These are phyloP conservation scores for Neonectria sp. DNA, from an alignment of 2,329 filamentous ascomycete genomes.

Conservation along the genomic window DNA sequence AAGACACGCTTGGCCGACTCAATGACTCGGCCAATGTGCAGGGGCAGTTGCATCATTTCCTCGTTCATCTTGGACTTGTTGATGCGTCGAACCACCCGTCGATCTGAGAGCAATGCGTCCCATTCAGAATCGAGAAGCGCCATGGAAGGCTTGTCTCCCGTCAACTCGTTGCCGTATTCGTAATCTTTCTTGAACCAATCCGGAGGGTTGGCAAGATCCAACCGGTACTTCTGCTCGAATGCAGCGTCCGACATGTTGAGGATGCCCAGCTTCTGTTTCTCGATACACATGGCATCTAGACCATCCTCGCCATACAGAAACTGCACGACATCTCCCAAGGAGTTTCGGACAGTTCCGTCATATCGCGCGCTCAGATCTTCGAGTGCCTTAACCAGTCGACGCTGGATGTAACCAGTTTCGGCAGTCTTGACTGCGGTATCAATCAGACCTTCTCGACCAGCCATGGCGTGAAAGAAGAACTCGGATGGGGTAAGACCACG, in stretches of 20 bases:
- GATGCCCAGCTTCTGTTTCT: slow-evolving; percentile 91
- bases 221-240: slow-evolving; percentile 85
- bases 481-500: slow-evolving; percentile 95
- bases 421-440: slow-evolving; percentile 99
- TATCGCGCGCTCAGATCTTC: slow-evolving; percentile 99
- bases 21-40: slow-evolving; percentile 93
- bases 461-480: slow-evolving; percentile 99
- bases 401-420: slow-evolving; percentile 98
- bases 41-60: slow-evolving; percentile 89
- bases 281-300: slow-evolving; percentile 92
- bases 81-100: slow-evolving; percentile 80
- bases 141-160: slow-evolving; percentile 90
- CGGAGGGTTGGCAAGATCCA: slow-evolving; percentile 75
- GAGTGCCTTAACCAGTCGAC: slow-evolving; percentile 96
- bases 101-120: slow-evolving; percentile 82
- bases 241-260: slow-evolving; percentile 84
- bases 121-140: slow-evolving; percentile 90
- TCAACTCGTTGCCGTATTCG: slow-evolving; percentile 89
- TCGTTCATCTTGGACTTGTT: slow-evolving; percentile 80
- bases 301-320: slow-evolving; percentile 99
- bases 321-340: slow-evolving; percentile 94
- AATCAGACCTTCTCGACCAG: slow-evolving; percentile 99
- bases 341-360: slow-evolving; percentile 97
- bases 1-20: slow-evolving; percentile 92
- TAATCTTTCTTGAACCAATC: slow-evolving; percentile 73